A percentile compares a stretch with the other conserved stretches of the same genome.
Conservation (phyloP, 2,329 filamentous ascomycete species). For the Pezicula radicicola region DNA sequence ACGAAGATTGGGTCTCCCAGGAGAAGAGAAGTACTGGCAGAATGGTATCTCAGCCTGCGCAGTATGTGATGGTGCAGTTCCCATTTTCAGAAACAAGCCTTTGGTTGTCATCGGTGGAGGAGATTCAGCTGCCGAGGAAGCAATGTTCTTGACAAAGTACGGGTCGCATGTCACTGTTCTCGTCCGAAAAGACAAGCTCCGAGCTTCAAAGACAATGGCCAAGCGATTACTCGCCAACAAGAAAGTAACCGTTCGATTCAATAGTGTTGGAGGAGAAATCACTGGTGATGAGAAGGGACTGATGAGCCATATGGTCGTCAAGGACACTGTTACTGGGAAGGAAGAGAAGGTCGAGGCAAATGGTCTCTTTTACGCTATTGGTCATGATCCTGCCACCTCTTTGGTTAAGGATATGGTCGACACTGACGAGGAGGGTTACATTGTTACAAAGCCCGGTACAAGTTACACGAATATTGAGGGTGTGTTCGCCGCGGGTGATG, state of each 20-base stretch:
- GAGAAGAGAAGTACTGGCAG: slow-evolving; percentile 97
- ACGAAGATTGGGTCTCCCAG: slow-evolving; percentile 74
- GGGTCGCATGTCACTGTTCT: slow-evolving; percentile 92
- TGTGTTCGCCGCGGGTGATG: slow-evolving; percentile 95
- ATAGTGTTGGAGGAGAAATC: slow-evolving; percentile 78
- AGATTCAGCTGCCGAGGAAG: slow-evolving; percentile 96
- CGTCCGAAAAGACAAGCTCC: slow-evolving; percentile 80
- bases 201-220: slow-evolving; percentile 90
- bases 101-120: slow-evolving; percentile 95
- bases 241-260: slow-evolving; percentile 89
- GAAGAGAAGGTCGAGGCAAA: slow-evolving; percentile 85
- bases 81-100: slow-evolving; percentile 96
- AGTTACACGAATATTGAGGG: slow-evolving; percentile 85
- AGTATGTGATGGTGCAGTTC: slow-evolving; percentile 94
- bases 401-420: slow-evolving; percentile 89
- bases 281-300: slow-evolving; percentile 80
- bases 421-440: slow-evolving; percentile 86
- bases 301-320: slow-evolving; percentile 85
- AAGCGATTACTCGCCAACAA: slow-evolving; percentile 76
- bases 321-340: slow-evolving; percentile 71
- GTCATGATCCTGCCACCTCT: slow-evolving; percentile 89
- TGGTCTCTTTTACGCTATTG: slow-evolving; percentile 95
- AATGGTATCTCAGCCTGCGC: slow-evolving; percentile 95
- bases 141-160: slow-evolving; percentile 97
- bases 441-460: slow-evolving; percentile 84